A percentile compares a stretch with the other conserved stretches of the same genome.
These are phyloP conservation scores for Collariella sp. DNA, from an alignment of 495 filamentous ascomycete genomes.

Conservation along the genomic window DNA sequence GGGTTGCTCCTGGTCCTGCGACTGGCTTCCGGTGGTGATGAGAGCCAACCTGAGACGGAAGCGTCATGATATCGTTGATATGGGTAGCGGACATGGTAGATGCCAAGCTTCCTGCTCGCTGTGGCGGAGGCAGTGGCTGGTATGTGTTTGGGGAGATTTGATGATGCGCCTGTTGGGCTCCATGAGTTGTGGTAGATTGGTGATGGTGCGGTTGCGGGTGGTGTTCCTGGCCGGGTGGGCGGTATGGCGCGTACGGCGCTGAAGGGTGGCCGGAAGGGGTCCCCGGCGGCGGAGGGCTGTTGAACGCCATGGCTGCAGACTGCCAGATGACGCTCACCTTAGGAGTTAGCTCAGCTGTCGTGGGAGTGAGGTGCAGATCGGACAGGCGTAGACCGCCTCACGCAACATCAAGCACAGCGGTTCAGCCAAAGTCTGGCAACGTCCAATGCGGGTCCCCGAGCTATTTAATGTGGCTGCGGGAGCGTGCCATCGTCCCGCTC, in stretches of 20 bases:
- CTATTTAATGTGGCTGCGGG: constrained; percentile 5
- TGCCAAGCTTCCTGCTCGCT: neutral
- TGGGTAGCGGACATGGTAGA: constrained; percentile 1
- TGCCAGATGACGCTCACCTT: neutral
- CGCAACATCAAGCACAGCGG: too few species aligned
- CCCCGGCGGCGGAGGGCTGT: neutral
- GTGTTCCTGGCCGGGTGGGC: constrained; percentile 13
- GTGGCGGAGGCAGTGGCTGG: constrained; percentile 1
- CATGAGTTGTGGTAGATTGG: neutral
- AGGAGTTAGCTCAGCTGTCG: neutral
- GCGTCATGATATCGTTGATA: neutral
- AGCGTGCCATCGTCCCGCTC: neutral
- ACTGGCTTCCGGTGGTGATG: constrained; percentile 1
- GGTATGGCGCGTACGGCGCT: neutral
- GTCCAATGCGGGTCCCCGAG: neutral
- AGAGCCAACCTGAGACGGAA: neutral
- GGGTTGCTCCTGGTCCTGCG: neutral
- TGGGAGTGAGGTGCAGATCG: neutral
- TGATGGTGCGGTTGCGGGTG: constrained; percentile 2
- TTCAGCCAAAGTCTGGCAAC: neutral
- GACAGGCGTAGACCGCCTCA: neutral
- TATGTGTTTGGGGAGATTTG: neutral
- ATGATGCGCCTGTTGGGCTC: neutral
- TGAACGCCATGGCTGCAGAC: neutral
- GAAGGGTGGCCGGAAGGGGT: neutral